Percentiles rank a stretch among this genome's conserved stretches.
Conservation (phyloP, 192 early-diverging fungal genomes). For the Phlyctochytrium arcticum region DNA sequence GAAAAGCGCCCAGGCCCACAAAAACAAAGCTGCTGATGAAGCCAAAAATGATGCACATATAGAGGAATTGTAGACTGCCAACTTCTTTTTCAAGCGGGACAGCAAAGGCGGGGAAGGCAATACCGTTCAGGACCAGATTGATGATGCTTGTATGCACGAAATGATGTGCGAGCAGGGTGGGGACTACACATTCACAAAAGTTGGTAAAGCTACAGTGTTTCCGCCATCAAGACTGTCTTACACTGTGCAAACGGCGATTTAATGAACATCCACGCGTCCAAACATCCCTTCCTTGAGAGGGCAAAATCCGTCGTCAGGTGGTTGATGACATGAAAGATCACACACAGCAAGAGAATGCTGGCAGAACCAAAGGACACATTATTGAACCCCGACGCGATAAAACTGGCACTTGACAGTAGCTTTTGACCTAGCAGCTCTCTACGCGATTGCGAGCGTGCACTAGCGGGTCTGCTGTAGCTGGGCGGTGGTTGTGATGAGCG, state of each 20-base stretch:
- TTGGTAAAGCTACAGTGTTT: neutral
- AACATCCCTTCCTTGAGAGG: neutral
- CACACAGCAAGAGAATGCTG: neutral
- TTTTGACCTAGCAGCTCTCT: too few species aligned
- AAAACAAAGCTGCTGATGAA: neutral
- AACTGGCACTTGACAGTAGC: too few species aligned
- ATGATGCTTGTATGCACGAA: constrained; percentile 1
- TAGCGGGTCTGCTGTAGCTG: too few species aligned
- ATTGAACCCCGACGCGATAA: neutral
- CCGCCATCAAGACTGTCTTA: neutral
- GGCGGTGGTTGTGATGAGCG: too few species aligned
- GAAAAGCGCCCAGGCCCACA: neutral
- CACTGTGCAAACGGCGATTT: neutral
- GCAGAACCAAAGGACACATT: neutral
- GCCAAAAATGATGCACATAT: neutral
- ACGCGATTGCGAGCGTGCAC: too few species aligned
- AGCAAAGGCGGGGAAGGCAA: constrained; percentile 9
- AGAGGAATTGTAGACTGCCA: constrained; percentile 6
- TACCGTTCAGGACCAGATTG: neutral
- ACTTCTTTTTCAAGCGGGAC: neutral
- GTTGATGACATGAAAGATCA: neutral
- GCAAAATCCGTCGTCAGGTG: neutral
- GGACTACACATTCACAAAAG: neutral
- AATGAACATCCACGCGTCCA: neutral
- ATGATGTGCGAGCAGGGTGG: constrained; percentile 1